phyloP scores from a whole-genome alignment of 768 basidiomycete genomes.

The Termitomyces heimii region DNA sequence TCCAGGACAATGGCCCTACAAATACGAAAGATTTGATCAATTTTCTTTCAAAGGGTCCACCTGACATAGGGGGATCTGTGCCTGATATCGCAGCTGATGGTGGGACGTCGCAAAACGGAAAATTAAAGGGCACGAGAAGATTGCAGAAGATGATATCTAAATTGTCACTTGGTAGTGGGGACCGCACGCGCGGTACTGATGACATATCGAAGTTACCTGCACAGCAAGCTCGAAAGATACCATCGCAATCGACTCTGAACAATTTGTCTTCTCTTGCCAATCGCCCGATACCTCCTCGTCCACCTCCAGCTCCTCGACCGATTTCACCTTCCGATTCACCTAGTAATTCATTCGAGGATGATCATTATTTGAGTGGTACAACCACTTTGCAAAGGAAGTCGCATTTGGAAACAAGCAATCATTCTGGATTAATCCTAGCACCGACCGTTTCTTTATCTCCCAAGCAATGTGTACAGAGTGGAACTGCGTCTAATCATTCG shows the following conservation, averaged over 20 bases:
- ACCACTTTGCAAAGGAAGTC: slow-evolving; percentile 21
- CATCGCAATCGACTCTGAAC: slow-evolving; percentile 27
- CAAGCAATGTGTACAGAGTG: slow-evolving; percentile 2
- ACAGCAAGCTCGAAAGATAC: slow-evolving; percentile 15
- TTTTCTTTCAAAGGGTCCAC: slow-evolving; percentile 51
- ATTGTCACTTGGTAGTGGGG: slow-evolving; percentile 46
- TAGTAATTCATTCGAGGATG: slow-evolving; percentile 33
- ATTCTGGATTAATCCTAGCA: not conserved
- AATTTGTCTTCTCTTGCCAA: slow-evolving; percentile 49
- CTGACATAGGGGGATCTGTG: slow-evolving; percentile 51
- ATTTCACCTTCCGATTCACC: slow-evolving; percentile 46
- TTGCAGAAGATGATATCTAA: slow-evolving; percentile 83
- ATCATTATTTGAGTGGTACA: slow-evolving; percentile 19
- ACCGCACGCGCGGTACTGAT: slow-evolving; percentile 26
- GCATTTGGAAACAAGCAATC: slow-evolving; percentile 7
- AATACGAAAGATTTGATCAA: slow-evolving; percentile 51
- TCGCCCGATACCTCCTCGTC: slow-evolving; percentile 56
- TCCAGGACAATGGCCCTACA: slow-evolving; percentile 28
- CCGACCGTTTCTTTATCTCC: not conserved
- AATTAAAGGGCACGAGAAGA: slow-evolving; percentile 51
- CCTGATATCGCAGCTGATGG: slow-evolving; percentile 32
- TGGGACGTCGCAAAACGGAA: slow-evolving; percentile 30
- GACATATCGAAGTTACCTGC: slow-evolving; percentile 6
- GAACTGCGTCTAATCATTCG: not conserved
- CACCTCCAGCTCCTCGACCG: slow-evolving; percentile 38